Percentiles rank a stretch among this genome's conserved stretches.
Conservation (phyloP, 164 flowering plant species). For the Platanus orientalis region DNA sequence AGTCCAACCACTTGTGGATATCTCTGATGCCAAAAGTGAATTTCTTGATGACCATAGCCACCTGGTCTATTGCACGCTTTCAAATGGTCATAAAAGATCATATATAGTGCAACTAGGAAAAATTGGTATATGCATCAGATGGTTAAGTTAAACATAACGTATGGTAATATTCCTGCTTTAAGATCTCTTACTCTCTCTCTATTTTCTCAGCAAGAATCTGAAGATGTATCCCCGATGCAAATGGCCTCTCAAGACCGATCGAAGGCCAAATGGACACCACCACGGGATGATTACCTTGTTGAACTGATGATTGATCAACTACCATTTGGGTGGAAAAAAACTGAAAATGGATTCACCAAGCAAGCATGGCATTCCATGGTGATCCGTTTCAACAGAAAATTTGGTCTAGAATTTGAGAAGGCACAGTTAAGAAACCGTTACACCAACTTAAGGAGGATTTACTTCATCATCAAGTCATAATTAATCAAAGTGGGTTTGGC, state of each 20-base stretch:
- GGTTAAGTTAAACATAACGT: too few species aligned
- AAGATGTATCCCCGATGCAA: slow-evolving; percentile 9
- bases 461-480: slow-evolving; percentile 19
- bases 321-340: slow-evolving; percentile 20
- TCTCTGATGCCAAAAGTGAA: not conserved
- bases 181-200: not conserved
- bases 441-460: slow-evolving; percentile 25
- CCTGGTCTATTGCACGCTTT: not conserved
- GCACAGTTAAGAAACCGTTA: slow-evolving; percentile 22
- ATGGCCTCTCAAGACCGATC: slow-evolving; percentile 11
- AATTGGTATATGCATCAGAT: not conserved
- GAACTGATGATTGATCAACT: slow-evolving; percentile 26
- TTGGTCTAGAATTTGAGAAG: slow-evolving; percentile 19
- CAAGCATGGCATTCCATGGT: slow-evolving; percentile 18
- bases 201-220: not conserved
- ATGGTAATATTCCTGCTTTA: not conserved
- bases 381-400: slow-evolving; percentile 17
- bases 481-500: slow-evolving; percentile 14
- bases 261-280: slow-evolving; percentile 24
- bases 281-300: slow-evolving; percentile 22
- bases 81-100: not conserved
- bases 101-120: not conserved
- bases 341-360: slow-evolving; percentile 19
- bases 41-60: not conserved
- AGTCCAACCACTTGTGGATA: too few species aligned